A percentile compares a stretch with the other conserved stretches of the same genome.
These are phyloP conservation scores for Phytopythium boreale DNA, from an alignment of 352 stramenopile genomes.

Conservation along the genomic window DNA sequence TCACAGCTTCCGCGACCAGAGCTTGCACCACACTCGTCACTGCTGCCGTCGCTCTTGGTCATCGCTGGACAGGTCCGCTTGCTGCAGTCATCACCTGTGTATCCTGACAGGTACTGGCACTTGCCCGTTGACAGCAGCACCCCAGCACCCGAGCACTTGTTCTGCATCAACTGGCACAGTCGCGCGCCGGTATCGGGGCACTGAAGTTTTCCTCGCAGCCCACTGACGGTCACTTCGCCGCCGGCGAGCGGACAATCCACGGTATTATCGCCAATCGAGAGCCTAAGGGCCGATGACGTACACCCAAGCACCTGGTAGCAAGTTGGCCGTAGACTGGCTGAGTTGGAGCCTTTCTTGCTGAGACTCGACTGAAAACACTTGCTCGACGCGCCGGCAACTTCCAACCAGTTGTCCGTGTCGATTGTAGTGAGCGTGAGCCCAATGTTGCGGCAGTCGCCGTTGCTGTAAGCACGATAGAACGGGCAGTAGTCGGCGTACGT, in stretches of 20 bases:
- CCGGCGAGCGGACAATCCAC: conserved; percentile 62
- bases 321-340: conserved; percentile 26
- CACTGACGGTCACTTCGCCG: conserved; percentile 45
- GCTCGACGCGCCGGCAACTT: conserved; percentile 44
- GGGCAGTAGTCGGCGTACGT: conserved; percentile 79
- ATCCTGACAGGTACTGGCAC: conserved; percentile 59
- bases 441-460: conserved; percentile 70
- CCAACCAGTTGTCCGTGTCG: conserved; percentile 46
- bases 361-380: conserved; percentile 78
- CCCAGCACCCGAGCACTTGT: conserved; percentile 63
- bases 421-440: conserved; percentile 33
- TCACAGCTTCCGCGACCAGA: conserved; percentile 43
- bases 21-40: conserved; percentile 36
- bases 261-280: conserved; percentile 47
- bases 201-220: conserved; percentile 43
- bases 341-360: conserved; percentile 34
- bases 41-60: conserved; percentile 14
- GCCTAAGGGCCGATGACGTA: conserved; percentile 26
- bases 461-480: conserved; percentile 75
- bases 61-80: conserved; percentile 39
- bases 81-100: conserved; percentile 49
- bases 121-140: conserved; percentile 43
- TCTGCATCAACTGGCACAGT: conserved; percentile 63
- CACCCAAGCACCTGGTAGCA: conserved; percentile 67
- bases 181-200: conserved; percentile 42